phyloP scores from a whole-genome alignment of 352 stramenopile genomes.

The Phytophthora hybrid region DNA sequence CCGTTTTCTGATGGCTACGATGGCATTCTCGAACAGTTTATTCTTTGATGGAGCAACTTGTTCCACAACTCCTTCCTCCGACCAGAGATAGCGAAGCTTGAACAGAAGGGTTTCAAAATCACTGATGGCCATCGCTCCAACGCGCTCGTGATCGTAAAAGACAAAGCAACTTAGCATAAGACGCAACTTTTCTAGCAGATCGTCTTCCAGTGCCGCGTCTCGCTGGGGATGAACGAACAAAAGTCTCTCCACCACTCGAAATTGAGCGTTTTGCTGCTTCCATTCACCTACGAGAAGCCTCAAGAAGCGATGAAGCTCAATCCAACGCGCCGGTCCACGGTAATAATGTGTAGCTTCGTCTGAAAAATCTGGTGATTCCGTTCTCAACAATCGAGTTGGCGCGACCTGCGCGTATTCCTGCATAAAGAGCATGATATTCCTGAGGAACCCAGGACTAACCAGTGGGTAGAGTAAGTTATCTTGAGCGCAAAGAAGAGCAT shows the following conservation, averaged over 20 bases:
- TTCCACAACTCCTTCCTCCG: constrained; percentile 38
- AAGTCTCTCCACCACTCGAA: constrained; percentile 56
- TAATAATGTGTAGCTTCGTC: neutral
- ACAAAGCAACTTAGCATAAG: constrained; percentile 78
- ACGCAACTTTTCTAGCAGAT: constrained; percentile 61
- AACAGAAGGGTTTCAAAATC: constrained; percentile 68
- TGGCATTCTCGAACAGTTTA: constrained; percentile 61
- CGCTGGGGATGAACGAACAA: constrained; percentile 54
- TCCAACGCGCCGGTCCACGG: constrained; percentile 34
- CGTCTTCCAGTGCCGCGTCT: constrained; percentile 22
- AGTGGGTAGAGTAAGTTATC: constrained; percentile 79
- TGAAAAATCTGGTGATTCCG: constrained; percentile 17
- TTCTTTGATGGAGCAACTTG: constrained; percentile 21
- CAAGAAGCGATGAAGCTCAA: constrained; percentile 77
- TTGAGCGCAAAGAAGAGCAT: constrained; percentile 68
- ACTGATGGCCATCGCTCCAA: constrained; percentile 49
- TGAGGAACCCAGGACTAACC: constrained; percentile 66
- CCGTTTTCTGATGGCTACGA: constrained; percentile 50
- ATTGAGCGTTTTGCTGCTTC: constrained; percentile 69
- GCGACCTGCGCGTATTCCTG: constrained; percentile 58
- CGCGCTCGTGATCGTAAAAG: constrained; percentile 74
- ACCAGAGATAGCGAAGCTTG: constrained; percentile 73
- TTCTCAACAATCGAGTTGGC: constrained; percentile 22
- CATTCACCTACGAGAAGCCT: constrained; percentile 73
- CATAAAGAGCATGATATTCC: constrained; percentile 62